Base-by-base conservation (phyloP, 129 eudicot genomes). In the Lactuca sativa region DNA sequence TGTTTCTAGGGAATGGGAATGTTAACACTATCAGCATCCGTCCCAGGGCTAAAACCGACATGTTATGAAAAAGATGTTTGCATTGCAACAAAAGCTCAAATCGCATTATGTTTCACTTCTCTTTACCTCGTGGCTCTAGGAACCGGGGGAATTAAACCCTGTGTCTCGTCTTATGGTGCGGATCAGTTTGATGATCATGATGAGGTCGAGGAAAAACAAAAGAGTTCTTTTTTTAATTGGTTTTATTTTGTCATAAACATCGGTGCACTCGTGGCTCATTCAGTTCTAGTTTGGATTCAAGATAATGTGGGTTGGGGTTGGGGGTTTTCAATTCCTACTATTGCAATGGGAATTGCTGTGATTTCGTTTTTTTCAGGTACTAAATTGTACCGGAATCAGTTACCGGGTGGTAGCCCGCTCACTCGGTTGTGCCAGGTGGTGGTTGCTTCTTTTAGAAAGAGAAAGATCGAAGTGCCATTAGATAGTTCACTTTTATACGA, bases 81-180 rank as follows among this genome's bases (percentile, higher is more conserved):
- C 56, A 77, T 51, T 72, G 77, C 91, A 48, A 81, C 96, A 5
- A 14, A 59, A 6, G 18, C 78, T 41, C 86, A 88, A 64, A 69
- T 71, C 16, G 84, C 84, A 0, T n/a, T 78, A 30, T 66, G 72
- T 70, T 86, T 89, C 56, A 13, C 69, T 6, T 82, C 92, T 32
- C 81, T 89, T 7, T 86, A 86, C 82, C 70, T 89, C 11, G 81
- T 89, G 21, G 89, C 96, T 4, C 69, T 89, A 7, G 96, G 92
- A 16, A 83, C 91, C 6, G 91, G 96, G 41, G 96, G 96, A 21
- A 85, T 87, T 18, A 84, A 87, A 71, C 95, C 95, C 0, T 87
- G 95, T 59, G 90, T 84, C 63, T 81, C 92, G 4, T 78, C 96
- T 18, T 89, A 75, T 21, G 96, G 89, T n/a, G 96, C 96, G 14